Evolutionary conservation across 768 basidiomycete species (phyloP), one percentile per base, ranked within the genome.

Genomic region (Hydnum rufescens): DNA sequence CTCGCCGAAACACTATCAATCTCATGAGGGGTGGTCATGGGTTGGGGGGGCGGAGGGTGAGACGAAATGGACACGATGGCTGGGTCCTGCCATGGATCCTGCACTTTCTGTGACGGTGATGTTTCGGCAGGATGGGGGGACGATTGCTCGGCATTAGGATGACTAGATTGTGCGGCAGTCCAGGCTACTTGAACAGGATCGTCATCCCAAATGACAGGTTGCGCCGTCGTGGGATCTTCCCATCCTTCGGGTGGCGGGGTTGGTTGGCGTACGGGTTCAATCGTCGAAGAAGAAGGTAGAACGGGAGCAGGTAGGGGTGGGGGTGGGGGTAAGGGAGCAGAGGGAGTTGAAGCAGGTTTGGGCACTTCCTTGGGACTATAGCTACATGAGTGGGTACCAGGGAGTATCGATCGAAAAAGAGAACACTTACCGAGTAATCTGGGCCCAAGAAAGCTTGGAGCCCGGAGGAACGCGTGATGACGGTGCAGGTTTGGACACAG

Each of bases 381-480:
- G 52, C 43, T 30, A 49, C 28, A 32, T 52, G 26, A 31, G 51
- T 18, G 6, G 8, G 49, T 42, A 13, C 8, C 25, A 3, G 23
- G 22, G n/a, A n/a, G n/a, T n/a, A n/a, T 30, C 51, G 6, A 53
- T 16, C 23, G 32, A 19, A 29, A 31, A 28, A 52, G 1, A 29
- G 13, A 31, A 23, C 53, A 66, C 72, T 4, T 60, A 81, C 83
- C 78, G 71, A 57, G 85, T 84, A 62, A 88, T 71, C 60, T 88
- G 81, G 4, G 85, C 85, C 84, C 84, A 88, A 32, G 85, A 86
- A 55, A 82, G 64, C 67, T 85, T 84, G 4, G 81, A 77, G 8
- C 74, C 80, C 28, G 80, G 76, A 42, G 82, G 80, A 25, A 52
- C 32, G 44, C 53, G 49, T 6, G 53, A 30, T 26, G 44, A 50